Evolutionary conservation across 345 rosid species (phyloP).

Genomic region (Camelina hispida): DNA sequence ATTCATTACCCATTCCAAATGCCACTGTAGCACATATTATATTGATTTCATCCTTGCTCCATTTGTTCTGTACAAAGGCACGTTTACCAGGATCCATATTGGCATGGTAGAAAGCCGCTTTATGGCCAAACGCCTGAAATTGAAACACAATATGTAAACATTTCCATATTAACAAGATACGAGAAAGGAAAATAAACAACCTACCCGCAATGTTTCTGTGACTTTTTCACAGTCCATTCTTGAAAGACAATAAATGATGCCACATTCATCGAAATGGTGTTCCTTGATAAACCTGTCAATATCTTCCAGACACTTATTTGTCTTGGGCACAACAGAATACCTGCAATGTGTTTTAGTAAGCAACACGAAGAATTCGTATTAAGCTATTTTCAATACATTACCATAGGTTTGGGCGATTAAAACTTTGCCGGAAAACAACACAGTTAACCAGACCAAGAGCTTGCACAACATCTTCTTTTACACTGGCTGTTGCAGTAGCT

Average conservation of each 20-base stretch:
- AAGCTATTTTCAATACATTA: slow-evolving; percentile 31
- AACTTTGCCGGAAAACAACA: slow-evolving; percentile 88
- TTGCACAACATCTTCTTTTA: slow-evolving; percentile 96
- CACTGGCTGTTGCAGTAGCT: slow-evolving; percentile 96
- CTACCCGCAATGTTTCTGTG: slow-evolving; percentile 81
- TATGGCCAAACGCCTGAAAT: slow-evolving; percentile 81
- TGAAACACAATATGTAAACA: neutral
- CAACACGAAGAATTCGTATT: neutral
- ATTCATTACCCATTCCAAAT: slow-evolving; percentile 91
- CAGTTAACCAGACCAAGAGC: slow-evolving; percentile 93
- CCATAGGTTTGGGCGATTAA: slow-evolving; percentile 88
- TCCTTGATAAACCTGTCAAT: slow-evolving; percentile 86
- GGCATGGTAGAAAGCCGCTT: slow-evolving; percentile 93
- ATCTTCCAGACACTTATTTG: slow-evolving; percentile 88
- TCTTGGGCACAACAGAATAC: slow-evolving; percentile 82
- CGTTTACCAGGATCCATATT: slow-evolving; percentile 86
- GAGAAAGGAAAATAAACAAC: slow-evolving; percentile 35
- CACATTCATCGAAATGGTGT: slow-evolving; percentile 92
- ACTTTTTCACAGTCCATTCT: slow-evolving; percentile 98
- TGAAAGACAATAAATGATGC: slow-evolving; percentile 94
- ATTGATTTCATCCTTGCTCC: slow-evolving; percentile 98
- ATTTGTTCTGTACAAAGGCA: slow-evolving; percentile 78
- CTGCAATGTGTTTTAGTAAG: slow-evolving; percentile 55
- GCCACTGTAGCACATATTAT: slow-evolving; percentile 98
- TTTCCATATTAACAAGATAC: neutral